These are phyloP conservation scores for Paratinospora sagittata DNA, from an alignment of 164 flowering plant genomes.

Conservation along the genomic window DNA sequence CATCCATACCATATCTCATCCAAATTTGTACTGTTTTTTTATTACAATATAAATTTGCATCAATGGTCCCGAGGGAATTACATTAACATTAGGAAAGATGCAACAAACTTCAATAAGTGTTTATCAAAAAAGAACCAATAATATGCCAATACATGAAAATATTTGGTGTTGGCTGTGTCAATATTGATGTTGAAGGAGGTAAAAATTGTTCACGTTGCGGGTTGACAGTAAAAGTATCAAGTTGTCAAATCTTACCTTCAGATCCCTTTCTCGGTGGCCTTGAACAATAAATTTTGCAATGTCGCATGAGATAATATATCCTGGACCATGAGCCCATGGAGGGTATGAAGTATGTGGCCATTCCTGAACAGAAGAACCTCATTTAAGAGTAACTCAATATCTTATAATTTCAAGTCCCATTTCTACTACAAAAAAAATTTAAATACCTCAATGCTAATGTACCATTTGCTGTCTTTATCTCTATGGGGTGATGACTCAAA, in stretches of 20 bases:
- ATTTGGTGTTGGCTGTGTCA: too few relatives aligned
- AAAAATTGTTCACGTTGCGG: too few relatives aligned
- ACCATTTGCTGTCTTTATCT: conserved; percentile 80
- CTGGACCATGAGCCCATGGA: conserved; percentile 98
- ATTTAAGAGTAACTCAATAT: not conserved
- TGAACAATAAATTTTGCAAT: conserved; percentile 71
- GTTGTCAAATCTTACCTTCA: conserved; percentile 35
- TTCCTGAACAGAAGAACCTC: conserved; percentile 43
- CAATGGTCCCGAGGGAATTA: too few relatives aligned
- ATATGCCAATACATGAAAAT: too few relatives aligned
- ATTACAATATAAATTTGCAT: too few relatives aligned
- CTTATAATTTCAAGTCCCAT: not conserved
- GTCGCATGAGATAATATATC: conserved; percentile 73
- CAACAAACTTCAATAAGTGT: too few relatives aligned
- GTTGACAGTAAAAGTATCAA: not conserved
- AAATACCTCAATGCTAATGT: conserved; percentile 65
- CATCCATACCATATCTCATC: too few relatives aligned
- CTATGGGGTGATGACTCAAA: conserved; percentile 64
- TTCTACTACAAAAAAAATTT: not conserved
- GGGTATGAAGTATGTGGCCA: conserved; percentile 73
- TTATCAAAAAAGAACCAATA: too few relatives aligned
- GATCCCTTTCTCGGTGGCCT: conserved; percentile 51
- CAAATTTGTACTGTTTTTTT: too few relatives aligned
- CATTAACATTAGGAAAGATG: too few relatives aligned
- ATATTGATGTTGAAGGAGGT: too few relatives aligned